phyloP scores from a whole-genome alignment of 2,329 filamentous ascomycete genomes.

The Tolypocladium tundrense region DNA sequence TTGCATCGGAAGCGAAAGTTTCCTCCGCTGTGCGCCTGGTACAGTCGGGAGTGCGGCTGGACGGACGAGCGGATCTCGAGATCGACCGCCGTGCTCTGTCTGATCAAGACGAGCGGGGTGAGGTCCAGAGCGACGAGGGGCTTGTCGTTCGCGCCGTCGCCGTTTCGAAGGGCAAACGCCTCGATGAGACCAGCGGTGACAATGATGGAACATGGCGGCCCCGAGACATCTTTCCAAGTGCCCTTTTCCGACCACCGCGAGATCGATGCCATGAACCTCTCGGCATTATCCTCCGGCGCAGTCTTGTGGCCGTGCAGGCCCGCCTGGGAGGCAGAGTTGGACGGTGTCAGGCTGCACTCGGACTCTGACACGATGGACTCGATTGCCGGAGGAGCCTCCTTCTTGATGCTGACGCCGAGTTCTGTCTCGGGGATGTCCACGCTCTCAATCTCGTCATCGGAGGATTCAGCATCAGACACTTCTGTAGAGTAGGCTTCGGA shows the following conservation, averaged over 20 bases:
- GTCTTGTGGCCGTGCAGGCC: constrained; percentile 39
- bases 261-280: constrained; percentile 42
- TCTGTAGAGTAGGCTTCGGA: constrained; percentile 42
- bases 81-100: constrained; percentile 84
- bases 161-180: constrained; percentile 33
- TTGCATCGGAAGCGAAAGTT: constrained; percentile 88
- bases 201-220: constrained; percentile 41
- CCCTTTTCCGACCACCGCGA: constrained; percentile 55
- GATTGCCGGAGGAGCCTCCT: constrained; percentile 15
- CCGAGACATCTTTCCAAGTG: constrained; percentile 47
- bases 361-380: constrained; percentile 37
- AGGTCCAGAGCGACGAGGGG: constrained; percentile 67
- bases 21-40: constrained; percentile 46
- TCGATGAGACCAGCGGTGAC: constrained; percentile 51
- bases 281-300: constrained; percentile 28
- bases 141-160: constrained; percentile 21
- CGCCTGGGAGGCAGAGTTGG: constrained; percentile 72
- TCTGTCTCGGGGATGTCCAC: constrained; percentile 49
- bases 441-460: constrained; percentile 48
- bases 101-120: constrained; percentile 81
- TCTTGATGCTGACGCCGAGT: constrained; percentile 45
- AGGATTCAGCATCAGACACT: constrained; percentile 35
- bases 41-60: constrained; percentile 59
- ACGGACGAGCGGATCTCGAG: constrained; percentile 88
- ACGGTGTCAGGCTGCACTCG: constrained; percentile 60